Conservation (phyloP, 768 basidiomycete genomes). For the Steccherinum ochraceum region DNA sequence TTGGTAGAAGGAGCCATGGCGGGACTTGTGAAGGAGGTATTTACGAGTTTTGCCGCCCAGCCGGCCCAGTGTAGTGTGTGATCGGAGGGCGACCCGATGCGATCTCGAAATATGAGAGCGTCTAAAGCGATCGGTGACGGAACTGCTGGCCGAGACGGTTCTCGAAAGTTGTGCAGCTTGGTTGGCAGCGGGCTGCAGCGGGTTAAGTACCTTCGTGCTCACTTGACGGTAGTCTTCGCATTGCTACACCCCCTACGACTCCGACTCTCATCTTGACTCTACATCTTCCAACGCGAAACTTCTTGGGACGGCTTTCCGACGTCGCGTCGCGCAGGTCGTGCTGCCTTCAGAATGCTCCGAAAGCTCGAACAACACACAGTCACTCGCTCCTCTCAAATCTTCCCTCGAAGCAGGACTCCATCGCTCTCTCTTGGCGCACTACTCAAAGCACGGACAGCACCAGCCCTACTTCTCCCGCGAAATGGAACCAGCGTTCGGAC, state of each 20-base stretch:
- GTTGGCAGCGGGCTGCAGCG: no score
- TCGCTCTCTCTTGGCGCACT: no score
- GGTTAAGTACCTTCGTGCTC: no score
- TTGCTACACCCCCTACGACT: no score
- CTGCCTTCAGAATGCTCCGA: not conserved
- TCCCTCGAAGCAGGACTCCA: no score
- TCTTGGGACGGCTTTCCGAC: no score
- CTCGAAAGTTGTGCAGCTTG: not conserved
- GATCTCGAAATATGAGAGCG: not conserved
- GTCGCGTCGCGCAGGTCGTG: no score
- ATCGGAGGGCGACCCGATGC: not conserved
- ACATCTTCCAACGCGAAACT: no score
- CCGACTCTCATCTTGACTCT: no score
- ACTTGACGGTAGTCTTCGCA: no score
- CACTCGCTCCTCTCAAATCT: not conserved
- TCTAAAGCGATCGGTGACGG: not conserved
- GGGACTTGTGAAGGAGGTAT: not conserved
- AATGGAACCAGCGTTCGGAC: conserved; percentile 22
- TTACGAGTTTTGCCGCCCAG: not conserved
- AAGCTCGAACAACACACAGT: not conserved
- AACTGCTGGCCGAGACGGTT: no score
- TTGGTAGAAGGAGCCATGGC: conserved; percentile 45
- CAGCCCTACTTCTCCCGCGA: not conserved
- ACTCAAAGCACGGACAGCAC: no score
- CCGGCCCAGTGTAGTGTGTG: not conserved